Conservation (phyloP, 164 flowering plant genomes). For the Paratinospora sagittata region DNA sequence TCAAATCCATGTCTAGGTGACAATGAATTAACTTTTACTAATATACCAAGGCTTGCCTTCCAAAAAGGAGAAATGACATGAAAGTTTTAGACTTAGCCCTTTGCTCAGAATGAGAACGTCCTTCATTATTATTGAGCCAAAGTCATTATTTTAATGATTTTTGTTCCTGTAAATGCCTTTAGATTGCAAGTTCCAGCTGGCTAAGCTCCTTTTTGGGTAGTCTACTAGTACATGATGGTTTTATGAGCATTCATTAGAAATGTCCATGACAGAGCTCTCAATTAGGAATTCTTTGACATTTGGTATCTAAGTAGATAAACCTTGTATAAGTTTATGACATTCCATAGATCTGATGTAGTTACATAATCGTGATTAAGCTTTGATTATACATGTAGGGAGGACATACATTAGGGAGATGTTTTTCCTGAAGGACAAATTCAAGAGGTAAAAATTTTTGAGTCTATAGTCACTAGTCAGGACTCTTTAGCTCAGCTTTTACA, state of each 20-base stretch:
- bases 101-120: too few species aligned
- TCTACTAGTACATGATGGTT: neutral
- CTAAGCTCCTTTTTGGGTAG: neutral
- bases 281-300: neutral
- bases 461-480: too few species aligned
- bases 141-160: neutral
- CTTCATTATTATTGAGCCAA: too few species aligned
- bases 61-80: too few species aligned
- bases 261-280: neutral
- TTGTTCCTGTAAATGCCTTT: neutral
- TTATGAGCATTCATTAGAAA: neutral
- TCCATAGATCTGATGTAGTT: neutral
- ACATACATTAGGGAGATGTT: neutral
- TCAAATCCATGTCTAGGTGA: too few species aligned
- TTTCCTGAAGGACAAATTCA: too few species aligned
- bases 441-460: too few species aligned
- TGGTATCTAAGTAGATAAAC: neutral
- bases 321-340: too few species aligned
- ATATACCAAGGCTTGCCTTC: too few species aligned
- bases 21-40: too few species aligned
- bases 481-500: neutral
- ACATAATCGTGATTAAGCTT: neutral
- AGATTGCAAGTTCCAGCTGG: neutral
- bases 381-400: neutral
- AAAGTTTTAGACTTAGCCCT: too few species aligned